These are phyloP conservation scores for Penicillium alfredii DNA, from an alignment of 495 filamentous ascomycete species.

Conservation along the genomic window DNA sequence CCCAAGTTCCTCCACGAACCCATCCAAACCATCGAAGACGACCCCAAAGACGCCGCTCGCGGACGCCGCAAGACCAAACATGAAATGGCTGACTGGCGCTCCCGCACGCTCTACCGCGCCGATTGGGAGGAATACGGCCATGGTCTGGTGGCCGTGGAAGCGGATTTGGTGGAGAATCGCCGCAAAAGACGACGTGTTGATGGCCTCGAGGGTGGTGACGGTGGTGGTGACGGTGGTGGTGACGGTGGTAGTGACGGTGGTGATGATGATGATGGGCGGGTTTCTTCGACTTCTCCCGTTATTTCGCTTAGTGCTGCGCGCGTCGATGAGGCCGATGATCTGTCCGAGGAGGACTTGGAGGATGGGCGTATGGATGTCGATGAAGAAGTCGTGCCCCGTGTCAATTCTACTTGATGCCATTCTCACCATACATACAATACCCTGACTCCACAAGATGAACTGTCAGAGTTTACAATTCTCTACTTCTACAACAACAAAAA, in stretches of 20 bases:
- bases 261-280: too few relatives aligned
- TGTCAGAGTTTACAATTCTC: too few relatives aligned
- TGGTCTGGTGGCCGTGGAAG: slow-evolving; percentile 24
- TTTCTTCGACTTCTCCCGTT: too few relatives aligned
- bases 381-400: too few relatives aligned
- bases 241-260: neutral
- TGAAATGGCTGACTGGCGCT: slow-evolving; percentile 41
- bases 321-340: slow-evolving; percentile 1
- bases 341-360: neutral
- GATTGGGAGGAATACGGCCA: slow-evolving; percentile 47
- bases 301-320: too few relatives aligned
- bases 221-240: slow-evolving; percentile 6
- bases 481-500: too few relatives aligned
- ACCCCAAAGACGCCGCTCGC: slow-evolving; percentile 1
- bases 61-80: slow-evolving; percentile 25
- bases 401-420: too few relatives aligned
- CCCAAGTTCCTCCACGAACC: slow-evolving; percentile 5
- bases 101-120: slow-evolving; percentile 35
- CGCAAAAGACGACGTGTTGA: slow-evolving; percentile 28
- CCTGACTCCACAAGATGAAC: too few relatives aligned
- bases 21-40: slow-evolving; percentile 11
- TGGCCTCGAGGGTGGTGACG: neutral
- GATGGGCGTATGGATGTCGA: neutral
- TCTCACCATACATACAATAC: too few relatives aligned
- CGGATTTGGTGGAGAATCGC: slow-evolving; percentile 28